These are phyloP conservation scores for Fraxinus sp. DNA, from an alignment of 305 asterid species.

Conservation along the genomic window DNA sequence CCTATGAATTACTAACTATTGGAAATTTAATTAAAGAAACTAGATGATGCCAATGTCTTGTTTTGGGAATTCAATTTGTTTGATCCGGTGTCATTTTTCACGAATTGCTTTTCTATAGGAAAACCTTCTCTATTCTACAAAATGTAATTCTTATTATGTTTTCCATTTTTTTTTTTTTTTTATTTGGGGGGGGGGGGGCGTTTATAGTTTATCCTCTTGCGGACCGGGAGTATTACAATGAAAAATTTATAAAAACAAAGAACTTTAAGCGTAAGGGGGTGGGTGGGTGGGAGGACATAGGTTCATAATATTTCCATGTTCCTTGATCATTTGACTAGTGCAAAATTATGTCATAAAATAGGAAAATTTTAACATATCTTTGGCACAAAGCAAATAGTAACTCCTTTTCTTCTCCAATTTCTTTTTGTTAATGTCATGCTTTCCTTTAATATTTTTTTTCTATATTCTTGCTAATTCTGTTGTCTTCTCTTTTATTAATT, in stretches of 20 bases:
- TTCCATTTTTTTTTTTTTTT: too few species aligned
- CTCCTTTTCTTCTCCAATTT: not conserved
- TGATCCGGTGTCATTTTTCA: not conserved
- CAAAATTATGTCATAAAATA: not conserved
- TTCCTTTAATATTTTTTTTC: not conserved
- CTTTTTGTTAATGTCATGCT: not conserved
- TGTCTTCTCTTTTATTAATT: not conserved
- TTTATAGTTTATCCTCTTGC: too few species aligned
- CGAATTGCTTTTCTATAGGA: not conserved
- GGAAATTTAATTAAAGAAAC: not conserved
- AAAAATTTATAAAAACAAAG: too few species aligned
- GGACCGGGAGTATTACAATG: too few species aligned
- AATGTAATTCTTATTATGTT: not conserved
- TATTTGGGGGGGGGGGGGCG: not conserved
- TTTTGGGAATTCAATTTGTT: not conserved
- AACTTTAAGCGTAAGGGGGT: too few species aligned
- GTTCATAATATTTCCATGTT: not conserved
- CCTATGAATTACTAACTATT: not conserved
- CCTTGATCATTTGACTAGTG: not conserved
- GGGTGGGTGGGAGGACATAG: not conserved
- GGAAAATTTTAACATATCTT: not conserved
- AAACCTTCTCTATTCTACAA: not conserved
- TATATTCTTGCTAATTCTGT: slow-evolving; percentile 3
- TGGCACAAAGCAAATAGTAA: not conserved
- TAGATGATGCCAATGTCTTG: not conserved